Evolutionary conservation across 805 yeast genomes (phyloP).

Genomic region (Yarrowia sp.): DNA sequence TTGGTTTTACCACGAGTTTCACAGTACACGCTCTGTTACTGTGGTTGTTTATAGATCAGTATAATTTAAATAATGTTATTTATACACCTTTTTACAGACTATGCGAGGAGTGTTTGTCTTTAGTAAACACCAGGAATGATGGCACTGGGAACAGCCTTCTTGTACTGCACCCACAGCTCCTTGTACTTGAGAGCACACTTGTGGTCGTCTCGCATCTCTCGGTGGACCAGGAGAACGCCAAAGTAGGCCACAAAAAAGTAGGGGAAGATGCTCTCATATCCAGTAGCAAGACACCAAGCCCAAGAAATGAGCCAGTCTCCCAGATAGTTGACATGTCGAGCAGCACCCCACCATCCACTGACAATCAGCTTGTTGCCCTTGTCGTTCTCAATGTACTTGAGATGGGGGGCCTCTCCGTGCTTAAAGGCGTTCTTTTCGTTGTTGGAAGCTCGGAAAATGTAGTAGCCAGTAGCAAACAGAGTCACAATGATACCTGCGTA

Average conservation of each 20-base stretch:
- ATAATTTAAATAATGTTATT: conserved; percentile 11
- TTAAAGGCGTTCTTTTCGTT: conserved; percentile 81
- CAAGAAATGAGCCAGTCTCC: conserved; percentile 94
- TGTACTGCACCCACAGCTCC: conserved; percentile 80
- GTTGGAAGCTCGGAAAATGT: conserved; percentile 81
- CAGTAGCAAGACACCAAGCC: conserved; percentile 92
- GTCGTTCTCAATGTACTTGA: conserved; percentile 67
- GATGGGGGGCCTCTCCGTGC: conserved; percentile 64
- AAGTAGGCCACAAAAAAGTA: conserved; percentile 86
- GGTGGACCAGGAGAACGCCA: conserved; percentile 75
- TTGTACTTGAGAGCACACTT: conserved; percentile 88
- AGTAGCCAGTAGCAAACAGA: conserved; percentile 59
- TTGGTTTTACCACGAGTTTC: neutral
- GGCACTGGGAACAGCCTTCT: conserved; percentile 76
- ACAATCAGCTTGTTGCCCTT: conserved; percentile 76
- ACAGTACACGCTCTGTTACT: neutral
- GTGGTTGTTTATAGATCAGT: neutral
- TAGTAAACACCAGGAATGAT: conserved; percentile 85
- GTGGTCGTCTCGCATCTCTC: conserved; percentile 88
- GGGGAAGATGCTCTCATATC: conserved; percentile 74
- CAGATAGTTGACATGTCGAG: conserved; percentile 91
- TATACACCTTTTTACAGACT: conserved; percentile 7
- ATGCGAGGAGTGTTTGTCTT: conserved; percentile 27
- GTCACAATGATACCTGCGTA: conserved; percentile 43
- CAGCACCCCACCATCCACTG: conserved; percentile 94